Percentiles rank a stretch among this genome's conserved stretches.
Evolutionary conservation across 1,139 yeast genomes (phyloP).

Genomic region (Casaregolazyma suthepensis): DNA sequence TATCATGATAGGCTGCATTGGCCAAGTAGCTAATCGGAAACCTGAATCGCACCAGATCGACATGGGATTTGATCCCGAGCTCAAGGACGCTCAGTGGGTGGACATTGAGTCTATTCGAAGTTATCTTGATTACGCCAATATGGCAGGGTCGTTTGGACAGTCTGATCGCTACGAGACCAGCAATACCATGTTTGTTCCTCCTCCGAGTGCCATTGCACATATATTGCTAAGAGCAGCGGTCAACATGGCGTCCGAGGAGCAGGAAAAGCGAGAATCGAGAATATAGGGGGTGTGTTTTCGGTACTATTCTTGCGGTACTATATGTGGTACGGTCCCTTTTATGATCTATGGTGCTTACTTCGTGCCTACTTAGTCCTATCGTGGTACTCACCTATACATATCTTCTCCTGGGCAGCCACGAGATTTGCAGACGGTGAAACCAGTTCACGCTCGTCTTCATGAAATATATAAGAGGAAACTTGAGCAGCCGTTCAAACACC

Average conservation of each 20-base stretch:
- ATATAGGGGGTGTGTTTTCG: not conserved
- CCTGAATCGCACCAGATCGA: constrained; percentile 45
- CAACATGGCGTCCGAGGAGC: not conserved
- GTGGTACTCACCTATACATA: not conserved
- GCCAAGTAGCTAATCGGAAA: constrained; percentile 55
- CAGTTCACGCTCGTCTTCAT: not conserved
- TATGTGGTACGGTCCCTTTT: too few relatives aligned
- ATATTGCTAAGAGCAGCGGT: constrained; percentile 36
- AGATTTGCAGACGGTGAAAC: not conserved
- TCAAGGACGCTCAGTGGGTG: constrained; percentile 82
- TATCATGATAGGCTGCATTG: constrained; percentile 89
- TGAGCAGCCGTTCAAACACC: constrained; percentile 10
- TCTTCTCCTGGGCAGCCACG: not conserved
- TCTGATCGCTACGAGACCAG: constrained; percentile 1
- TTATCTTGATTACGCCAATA: constrained; percentile 39
- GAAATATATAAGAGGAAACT: constrained; percentile 14
- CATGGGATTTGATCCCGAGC: constrained; percentile 77
- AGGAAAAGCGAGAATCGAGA: not conserved
- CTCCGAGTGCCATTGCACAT: constrained; percentile 45
- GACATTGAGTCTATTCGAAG: constrained; percentile 47
- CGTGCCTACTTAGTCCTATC: too few relatives aligned
- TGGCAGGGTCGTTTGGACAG: constrained; percentile 11
- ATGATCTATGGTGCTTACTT: too few relatives aligned
- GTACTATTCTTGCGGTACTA: too few relatives aligned
- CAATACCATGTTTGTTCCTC: constrained; percentile 40